phyloP scores from a whole-genome alignment of 2,329 filamentous ascomycete species.

The Pestalotiopsis sp. region DNA sequence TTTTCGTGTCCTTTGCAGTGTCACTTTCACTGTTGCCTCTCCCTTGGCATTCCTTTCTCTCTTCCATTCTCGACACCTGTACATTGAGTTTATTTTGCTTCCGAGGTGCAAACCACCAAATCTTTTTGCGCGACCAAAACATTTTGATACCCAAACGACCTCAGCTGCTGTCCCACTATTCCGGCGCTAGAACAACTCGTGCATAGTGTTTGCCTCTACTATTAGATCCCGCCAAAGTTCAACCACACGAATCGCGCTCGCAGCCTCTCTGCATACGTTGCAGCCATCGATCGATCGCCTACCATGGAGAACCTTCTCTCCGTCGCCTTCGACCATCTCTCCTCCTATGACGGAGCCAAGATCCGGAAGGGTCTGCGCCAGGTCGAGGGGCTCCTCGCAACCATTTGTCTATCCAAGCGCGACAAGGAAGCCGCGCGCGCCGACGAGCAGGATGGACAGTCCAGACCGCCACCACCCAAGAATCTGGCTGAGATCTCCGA shows the following conservation, averaged over 20 bases:
- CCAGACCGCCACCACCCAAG: slow-evolving; percentile 51
- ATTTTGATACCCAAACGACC: not conserved
- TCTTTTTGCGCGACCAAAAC: not conserved
- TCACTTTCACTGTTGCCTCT: not conserved
- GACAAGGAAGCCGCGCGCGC: slow-evolving; percentile 21
- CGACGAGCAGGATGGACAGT: slow-evolving; percentile 34
- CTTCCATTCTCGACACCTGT: slow-evolving; percentile 1
- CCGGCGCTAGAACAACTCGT: not conserved
- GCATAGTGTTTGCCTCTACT: not conserved
- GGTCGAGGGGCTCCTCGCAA: slow-evolving; percentile 89
- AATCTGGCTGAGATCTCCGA: slow-evolving; percentile 68
- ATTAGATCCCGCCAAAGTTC: not conserved
- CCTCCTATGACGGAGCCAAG: slow-evolving; percentile 85
- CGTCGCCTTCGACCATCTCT: slow-evolving; percentile 93
- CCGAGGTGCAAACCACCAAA: not conserved
- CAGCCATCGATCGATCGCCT: slow-evolving; percentile 14
- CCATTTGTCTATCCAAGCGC: slow-evolving; percentile 77
- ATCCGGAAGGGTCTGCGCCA: slow-evolving; percentile 92
- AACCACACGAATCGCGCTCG: not conserved
- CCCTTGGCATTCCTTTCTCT: not conserved
- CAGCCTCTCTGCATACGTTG: slow-evolving; percentile 14
- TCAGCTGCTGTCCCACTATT: not conserved
- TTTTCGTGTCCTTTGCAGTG: not conserved
- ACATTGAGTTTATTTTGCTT: not conserved
- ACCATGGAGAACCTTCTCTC: slow-evolving; percentile 89